Evolutionary conservation across 768 basidiomycete genomes (phyloP), one percentile per base, ranked within the genome.

Genomic region (Phylloporus sp.): DNA sequence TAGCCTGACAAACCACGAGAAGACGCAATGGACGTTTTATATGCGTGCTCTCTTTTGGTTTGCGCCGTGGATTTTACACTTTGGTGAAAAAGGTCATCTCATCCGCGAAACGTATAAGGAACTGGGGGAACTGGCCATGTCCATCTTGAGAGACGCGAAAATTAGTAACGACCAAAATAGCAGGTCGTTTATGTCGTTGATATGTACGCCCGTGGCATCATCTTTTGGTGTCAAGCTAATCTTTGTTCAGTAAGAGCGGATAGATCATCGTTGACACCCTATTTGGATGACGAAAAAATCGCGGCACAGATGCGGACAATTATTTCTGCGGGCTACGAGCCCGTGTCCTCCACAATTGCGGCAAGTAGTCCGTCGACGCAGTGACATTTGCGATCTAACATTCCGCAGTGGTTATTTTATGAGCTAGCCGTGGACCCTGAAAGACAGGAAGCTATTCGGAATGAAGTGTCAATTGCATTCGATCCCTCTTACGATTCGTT

Each of bases 41-140:
- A 82, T 83, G 74, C 77, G 80, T 34, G 79, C 84, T 32, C 68
- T 84, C 23, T 82, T 84, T 50, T 82, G 80, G 80, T 63, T 81
- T 15, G 75, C 79, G 24, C 83, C 83, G 3, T 72, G 78, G 36
- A 75, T 84, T 42, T 60, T 82, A 13, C 72, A 73, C 24, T 72
- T 82, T 12, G 81, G 83, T 5, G 74, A 77, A 65, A 82, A 82
- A 59, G 81, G 81, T 11, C 66, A 75, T 49, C 79, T 82, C 76
- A 80, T 85, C 47, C 72, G 74, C 52, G 69, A 70, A 52, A 76
- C 80, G 15, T 81, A 78, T 54, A 61, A 67, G n/a, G 77, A 80
- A 50, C 76, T 84, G 32, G 81, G 80, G 26, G 64, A 72, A 20
- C 73, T 82, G 36, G 76, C 78, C 5, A 72, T 70, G 22, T 69